Base-by-base conservation (phyloP, 2,329 filamentous ascomycete species). In the Hypoxylon rubiginosum region DNA sequence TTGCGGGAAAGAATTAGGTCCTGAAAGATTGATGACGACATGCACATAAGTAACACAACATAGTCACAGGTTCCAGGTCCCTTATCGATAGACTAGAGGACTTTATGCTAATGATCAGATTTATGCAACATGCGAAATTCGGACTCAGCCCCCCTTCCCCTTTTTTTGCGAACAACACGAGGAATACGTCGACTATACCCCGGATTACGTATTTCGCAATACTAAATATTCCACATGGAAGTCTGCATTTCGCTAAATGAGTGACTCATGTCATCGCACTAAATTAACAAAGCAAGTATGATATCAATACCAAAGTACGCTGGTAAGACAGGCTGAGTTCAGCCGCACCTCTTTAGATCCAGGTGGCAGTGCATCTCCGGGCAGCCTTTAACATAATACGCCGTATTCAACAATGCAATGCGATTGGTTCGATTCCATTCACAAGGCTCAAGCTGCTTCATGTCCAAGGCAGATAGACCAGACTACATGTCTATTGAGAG, bases 401-500 rank as follows among this genome's bases (percentile, higher is more conserved):
- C 55, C 70, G 70, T 72, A 70, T 69, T 66, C 36, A 4, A 32
- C 4, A 13, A 26, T 28, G 55, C 26, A 62, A 72, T 67, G 56
- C 68, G 62, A 72, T 72, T 70, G 68, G 70, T 53, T 46, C 43
- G 19, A 41, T 32, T 46, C 46, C 57, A 48, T 57, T 28, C 15
- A 36, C 52, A 50, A 66, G 48, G 52, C 46, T 63, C 34, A 63
- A 43, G n/a, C 24, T 9, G 49, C 39, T 28, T 63, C 4, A 28
- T 41, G 51, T 43, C 52, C 55, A 53, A 36, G 36, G 19, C 26
- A 45, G 30, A 28, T 21, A 26, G n/a, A 39, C 45, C 46, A 21
- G 26, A 34, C 34, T 30, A 36, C 34, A 36, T 9, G 34, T 36
- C 4, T 3, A 15, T 10, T 13, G 34, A 36, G 10, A 1, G 21